A percentile compares a stretch with the other conserved stretches of the same genome.
Conservation (phyloP, 371 early-diverging fungal species). For the Syncephalastrum sp. region DNA sequence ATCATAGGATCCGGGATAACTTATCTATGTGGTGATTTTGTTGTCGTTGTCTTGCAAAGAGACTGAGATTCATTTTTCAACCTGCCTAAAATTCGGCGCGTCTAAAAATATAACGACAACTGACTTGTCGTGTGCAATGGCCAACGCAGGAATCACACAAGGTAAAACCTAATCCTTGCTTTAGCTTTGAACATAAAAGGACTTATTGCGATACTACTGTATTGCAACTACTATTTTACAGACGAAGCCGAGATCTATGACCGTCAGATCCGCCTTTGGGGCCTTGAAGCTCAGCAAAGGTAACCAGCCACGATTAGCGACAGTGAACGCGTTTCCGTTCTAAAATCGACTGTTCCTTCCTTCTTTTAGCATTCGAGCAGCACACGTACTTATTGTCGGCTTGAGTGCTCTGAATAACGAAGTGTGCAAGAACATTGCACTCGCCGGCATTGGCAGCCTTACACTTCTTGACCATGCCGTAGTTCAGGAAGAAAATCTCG, state of each 20-base stretch:
- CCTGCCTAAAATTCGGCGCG: too few species aligned
- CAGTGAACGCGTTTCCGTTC: not conserved
- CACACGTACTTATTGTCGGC: constrained; percentile 70
- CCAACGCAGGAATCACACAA: too few species aligned
- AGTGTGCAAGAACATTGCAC: constrained; percentile 86
- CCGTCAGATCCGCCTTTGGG: constrained; percentile 96
- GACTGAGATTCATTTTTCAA: too few species aligned
- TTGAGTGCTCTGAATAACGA: constrained; percentile 74
- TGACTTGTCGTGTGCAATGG: too few species aligned
- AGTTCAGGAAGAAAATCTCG: constrained; percentile 69
- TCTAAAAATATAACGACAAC: too few species aligned
- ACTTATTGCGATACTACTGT: too few species aligned
- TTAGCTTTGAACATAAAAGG: too few species aligned
- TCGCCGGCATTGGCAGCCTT: constrained; percentile 84
- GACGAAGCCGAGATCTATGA: constrained; percentile 94
- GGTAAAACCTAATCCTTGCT: too few species aligned
- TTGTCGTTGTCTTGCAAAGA: too few species aligned
- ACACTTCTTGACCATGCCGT: constrained; percentile 63
- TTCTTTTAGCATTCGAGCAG: constrained; percentile 68
- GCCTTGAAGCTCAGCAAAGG: constrained; percentile 89
- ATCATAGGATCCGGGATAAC: too few species aligned
- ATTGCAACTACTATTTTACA: constrained; percentile 7
- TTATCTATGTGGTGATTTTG: too few species aligned
- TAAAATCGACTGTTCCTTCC: not conserved
- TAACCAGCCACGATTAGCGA: constrained; percentile 21